Conservation (phyloP, 2,329 filamentous ascomycete species). For the Hyphodiscus sp. region DNA sequence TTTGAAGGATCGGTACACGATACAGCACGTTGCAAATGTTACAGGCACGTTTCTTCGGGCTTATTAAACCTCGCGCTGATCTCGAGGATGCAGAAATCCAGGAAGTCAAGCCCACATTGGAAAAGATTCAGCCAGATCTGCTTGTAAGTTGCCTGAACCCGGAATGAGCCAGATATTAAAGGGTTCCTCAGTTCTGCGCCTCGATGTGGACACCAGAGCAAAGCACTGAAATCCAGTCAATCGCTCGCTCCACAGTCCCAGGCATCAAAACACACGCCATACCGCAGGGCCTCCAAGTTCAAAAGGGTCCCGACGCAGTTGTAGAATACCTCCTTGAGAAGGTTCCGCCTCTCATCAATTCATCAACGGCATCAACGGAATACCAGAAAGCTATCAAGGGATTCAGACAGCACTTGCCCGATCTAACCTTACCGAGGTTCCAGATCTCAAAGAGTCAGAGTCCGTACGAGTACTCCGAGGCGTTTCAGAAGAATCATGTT, state of each 20-base stretch:
- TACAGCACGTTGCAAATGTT: slow-evolving; percentile 56
- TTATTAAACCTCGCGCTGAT: background rate
- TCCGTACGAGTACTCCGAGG: slow-evolving; percentile 53
- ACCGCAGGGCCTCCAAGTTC: background rate
- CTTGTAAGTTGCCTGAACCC: background rate
- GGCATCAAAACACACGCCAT: background rate
- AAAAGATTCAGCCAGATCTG: background rate
- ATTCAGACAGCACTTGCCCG: slow-evolving; percentile 55
- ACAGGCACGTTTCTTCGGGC: slow-evolving; percentile 40
- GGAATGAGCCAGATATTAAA: background rate
- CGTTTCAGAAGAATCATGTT: slow-evolving; percentile 52
- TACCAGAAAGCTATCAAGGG: slow-evolving; percentile 18
- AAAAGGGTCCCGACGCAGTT: background rate
- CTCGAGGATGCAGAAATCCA: background rate
- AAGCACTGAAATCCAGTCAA: background rate
- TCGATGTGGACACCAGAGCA: background rate
- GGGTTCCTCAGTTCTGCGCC: background rate
- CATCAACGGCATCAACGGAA: background rate
- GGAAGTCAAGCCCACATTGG: background rate
- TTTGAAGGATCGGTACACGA: slow-evolving; percentile 57
- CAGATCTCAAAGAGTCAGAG: slow-evolving; percentile 56
- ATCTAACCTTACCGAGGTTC: slow-evolving; percentile 55
- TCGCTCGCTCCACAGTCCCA: background rate
- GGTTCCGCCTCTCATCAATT: background rate
- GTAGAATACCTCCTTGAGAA: background rate